A percentile compares a stretch with the other conserved stretches of the same genome.
Conservation (phyloP, 371 early-diverging fungal species). For the Mucor saturninus region DNA sequence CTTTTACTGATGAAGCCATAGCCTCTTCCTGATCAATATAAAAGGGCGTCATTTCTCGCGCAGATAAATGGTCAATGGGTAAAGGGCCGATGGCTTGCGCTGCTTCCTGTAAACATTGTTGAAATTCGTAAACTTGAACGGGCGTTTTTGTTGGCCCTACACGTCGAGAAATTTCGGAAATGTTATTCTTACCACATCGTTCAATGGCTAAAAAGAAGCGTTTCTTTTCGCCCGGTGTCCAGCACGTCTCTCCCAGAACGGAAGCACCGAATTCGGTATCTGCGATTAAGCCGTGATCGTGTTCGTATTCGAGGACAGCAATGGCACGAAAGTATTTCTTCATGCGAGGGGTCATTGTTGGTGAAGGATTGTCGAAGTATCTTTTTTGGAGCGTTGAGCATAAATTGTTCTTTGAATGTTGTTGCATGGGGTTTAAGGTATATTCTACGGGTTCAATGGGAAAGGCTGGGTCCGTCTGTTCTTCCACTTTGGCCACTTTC, state of each 20-base stretch:
- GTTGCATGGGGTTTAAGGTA: background rate
- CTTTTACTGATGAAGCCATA: background rate
- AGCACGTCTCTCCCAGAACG: constrained; percentile 14
- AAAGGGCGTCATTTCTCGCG: constrained; percentile 24
- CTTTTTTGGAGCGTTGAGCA: background rate
- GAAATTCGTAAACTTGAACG: constrained; percentile 20
- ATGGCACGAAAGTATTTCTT: background rate
- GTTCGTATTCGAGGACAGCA: background rate
- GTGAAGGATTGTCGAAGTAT: background rate
- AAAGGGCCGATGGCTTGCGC: background rate
- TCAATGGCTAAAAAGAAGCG: constrained; percentile 32
- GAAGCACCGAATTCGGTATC: constrained; percentile 9
- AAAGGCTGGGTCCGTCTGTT: no score
- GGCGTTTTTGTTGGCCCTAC: constrained; percentile 31
- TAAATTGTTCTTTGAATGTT: background rate
- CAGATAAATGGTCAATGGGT: background rate
- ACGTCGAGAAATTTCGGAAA: constrained; percentile 23
- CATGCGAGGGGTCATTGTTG: background rate
- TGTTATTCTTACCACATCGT: constrained; percentile 23
- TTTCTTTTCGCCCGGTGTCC: constrained; percentile 27
- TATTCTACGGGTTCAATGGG: background rate
- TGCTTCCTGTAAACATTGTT: constrained; percentile 16
- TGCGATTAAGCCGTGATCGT: background rate
- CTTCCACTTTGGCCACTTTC: no score
- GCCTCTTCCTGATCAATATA: constrained; percentile 16